These are phyloP conservation scores for Paratinospora sagittata DNA, from an alignment of 164 flowering plant species.

Conservation along the genomic window DNA sequence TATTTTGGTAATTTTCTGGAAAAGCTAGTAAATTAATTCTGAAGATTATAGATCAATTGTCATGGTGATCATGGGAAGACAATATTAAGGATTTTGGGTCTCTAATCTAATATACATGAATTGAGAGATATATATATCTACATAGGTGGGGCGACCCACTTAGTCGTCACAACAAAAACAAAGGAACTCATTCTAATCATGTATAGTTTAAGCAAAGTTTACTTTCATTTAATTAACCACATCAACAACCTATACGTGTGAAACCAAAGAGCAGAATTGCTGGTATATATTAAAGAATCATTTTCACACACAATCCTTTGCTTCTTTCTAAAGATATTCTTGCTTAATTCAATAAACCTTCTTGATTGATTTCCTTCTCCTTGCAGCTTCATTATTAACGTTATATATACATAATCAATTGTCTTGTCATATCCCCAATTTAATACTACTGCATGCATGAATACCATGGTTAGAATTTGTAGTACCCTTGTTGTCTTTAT, in stretches of 20 bases:
- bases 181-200: neutral
- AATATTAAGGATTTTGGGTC: no score
- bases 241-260: neutral
- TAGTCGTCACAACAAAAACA: neutral
- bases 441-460: neutral
- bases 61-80: no score
- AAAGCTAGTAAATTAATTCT: no score
- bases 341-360: constrained; percentile 33
- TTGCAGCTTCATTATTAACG: constrained; percentile 14
- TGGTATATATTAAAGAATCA: neutral
- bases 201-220: neutral
- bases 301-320: constrained; percentile 25
- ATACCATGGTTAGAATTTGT: constrained; percentile 26
- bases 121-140: no score
- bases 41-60: no score
- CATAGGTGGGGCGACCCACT: no score
- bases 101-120: no score
- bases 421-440: constrained; percentile 6
- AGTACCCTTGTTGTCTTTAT: constrained; percentile 17
- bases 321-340: constrained; percentile 51
- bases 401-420: constrained; percentile 24
- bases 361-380: constrained; percentile 23
- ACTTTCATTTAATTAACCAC: neutral
- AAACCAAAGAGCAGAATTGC: neutral
- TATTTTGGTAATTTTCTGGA: no score